Base-by-base conservation (phyloP, 108 stramenopile species). In the Thalassiosira profunda region DNA sequence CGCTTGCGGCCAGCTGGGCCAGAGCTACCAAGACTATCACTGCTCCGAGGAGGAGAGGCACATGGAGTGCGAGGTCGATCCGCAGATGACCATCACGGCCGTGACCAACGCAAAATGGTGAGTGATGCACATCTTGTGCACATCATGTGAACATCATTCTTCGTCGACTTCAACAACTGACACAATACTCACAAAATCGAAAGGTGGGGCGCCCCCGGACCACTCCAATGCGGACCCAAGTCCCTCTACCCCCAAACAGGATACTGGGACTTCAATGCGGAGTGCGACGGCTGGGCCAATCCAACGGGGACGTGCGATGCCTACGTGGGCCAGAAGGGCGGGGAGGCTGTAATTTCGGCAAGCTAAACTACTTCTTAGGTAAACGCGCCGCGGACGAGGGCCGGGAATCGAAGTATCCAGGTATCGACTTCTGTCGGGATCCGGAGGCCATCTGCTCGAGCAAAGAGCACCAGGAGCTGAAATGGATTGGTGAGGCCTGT, bases 41-140 rank as follows among this genome's bases (percentile, higher is more conserved):
- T 82, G 81, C 46, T 41, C 43, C 12, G 76, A 68, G 10, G 81
- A 71, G 14, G 81, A 82, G 40, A 59, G 45, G 35, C 76, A 78
- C 41, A 82, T 82, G 81, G 76, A 73, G 40, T 82, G 81, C 61
- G 63, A 31, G 3, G 72, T 82, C 18, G 81, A 82, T 43, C 71
- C 70, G 0, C 31, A 72, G 5, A 82, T 82, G 81, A 49, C 60
- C 1, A 82, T 82, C 18, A 68, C 66, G 8, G 81, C 81, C 31
- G 75, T 72, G 14, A 83, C 82, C n/a, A 63, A 79, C 59, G 82
- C 82, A 12, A 79, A 74, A 37, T 83, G 82, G 82, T 63, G 53
- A 40, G 62, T n/a, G n/a, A n/a, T n/a, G n/a, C n/a, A n/a, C n/a
- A n/a, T n/a, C n/a, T n/a, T n/a, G n/a, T n/a, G n/a, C n/a, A n/a